Base-by-base conservation (phyloP, 2,329 filamentous ascomycete genomes). In the Xylaria sp. region DNA sequence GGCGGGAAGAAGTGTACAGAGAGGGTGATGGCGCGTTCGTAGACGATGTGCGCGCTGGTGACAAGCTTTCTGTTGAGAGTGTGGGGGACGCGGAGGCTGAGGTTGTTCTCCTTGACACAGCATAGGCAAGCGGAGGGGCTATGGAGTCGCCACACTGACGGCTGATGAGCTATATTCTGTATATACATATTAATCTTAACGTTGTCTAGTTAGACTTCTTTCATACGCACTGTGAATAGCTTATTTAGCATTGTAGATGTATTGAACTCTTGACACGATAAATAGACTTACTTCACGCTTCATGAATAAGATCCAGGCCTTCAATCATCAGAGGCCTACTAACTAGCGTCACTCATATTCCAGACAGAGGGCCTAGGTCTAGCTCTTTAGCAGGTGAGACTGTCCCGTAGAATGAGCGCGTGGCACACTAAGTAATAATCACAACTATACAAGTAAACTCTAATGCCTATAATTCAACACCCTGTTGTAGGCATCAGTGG, bases 11-110 rank as follows among this genome's bases (percentile, higher is more conserved):
- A 71, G 82, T 92, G 18, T 79, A 97, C 20, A 83, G 82, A 0
- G 94, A 97, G 80, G 94, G 94, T 0, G 94, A 97, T 80, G 93
- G 93, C 18, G 92, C 92, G 0, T 96, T 93, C 80, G 82, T 97
- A 7, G 89, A 90, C 7, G 80, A 81, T 15, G 85, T 93, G 12
- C 87, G 86, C 74, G 87, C 85, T 10, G 91, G 90, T 0, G 91
- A 93, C 78, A 86, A 86, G 74, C 80, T 93, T 46, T 80, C 80
- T 1, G 84, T 93, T 41, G 90, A 93, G 80, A 92, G 88, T 75
- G 83, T 92, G 43, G 91, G 91, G 1, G 88, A 89, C 66, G 90
- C 78, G 0, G 90, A 92, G 73, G 90, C 90, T 0, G 91, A 93
- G 80, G 88, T 92, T n/a, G 80, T 92, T 60, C 83, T 92, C 46